Base-by-base conservation (phyloP, 1,284 basidiomycete species). In the Retiboletus fuscus region DNA sequence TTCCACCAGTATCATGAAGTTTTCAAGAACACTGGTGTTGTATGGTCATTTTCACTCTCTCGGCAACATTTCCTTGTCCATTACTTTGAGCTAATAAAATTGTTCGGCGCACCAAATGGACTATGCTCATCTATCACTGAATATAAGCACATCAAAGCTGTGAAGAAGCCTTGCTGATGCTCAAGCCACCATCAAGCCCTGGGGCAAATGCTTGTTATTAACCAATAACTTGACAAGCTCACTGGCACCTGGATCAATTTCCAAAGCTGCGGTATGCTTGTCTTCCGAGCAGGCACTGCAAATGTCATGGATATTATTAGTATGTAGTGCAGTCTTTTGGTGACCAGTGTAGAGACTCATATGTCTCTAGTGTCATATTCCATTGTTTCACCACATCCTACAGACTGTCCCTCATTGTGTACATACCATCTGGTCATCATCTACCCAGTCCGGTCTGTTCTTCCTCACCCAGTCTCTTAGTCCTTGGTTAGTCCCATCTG, bases 111-210 rank as follows among this genome's bases (percentile, higher is more conserved):
- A 6, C 69, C 43, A 1, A 67, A 69, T 8, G 34, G 69, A 5
- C 47, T 69, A 7, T 69, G 68, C 26, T 69, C 68, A 3, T 67
- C 43, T 3, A 69, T 67, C 24, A 67, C 57, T 0, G n/a, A 66
- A 8, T 66, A 24, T 3, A 67, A 61, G 22, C 66, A 67, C 28
- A 47, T 67, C 30, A 51, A 64, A 20, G 66, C 47, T 1, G 26
- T 67, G 3, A 67, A 67, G 20, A 24, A 26, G 26, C 39, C 66
- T 16, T 67, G 51, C 26, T 6, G 39, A 11, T 15, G 34, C 1
- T 55, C 62, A 6, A 68, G 41, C 8, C 41, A 44, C 8, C 51
- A 68, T 20, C 12, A 57, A 24, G 28, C 61, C 0, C 28, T 68
- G 1, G 61, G 61, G 2, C 67, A 68, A 5, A 68, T 68, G 49